Conservation (phyloP, 345 rosid genomes). For the Barbarea vulgaris region DNA sequence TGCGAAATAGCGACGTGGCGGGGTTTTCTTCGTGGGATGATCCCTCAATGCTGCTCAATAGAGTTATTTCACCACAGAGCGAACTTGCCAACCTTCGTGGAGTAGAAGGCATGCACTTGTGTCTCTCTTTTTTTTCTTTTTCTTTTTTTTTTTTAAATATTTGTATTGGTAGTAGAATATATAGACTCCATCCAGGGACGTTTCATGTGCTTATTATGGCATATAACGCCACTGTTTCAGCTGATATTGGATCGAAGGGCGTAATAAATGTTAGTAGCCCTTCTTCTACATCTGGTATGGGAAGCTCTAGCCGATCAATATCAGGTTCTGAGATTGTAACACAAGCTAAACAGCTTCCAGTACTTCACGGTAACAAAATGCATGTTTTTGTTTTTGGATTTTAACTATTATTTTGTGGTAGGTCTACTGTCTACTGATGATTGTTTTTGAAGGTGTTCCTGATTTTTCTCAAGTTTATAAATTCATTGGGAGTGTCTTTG, state of each 20-base stretch:
- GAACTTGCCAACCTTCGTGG: conserved; percentile 54
- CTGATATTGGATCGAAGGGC: conserved; percentile 87
- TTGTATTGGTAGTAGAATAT: conserved; percentile 35
- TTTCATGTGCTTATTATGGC: conserved; percentile 75
- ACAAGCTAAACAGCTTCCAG: conserved; percentile 52
- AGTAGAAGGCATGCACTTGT: conserved; percentile 58
- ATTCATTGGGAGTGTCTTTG: conserved; percentile 92
- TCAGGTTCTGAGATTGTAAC: conserved; percentile 52
- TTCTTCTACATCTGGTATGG: conserved; percentile 50
- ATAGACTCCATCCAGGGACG: conserved; percentile 41
- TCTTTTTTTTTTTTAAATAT: conserved; percentile 10
- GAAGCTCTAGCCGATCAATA: conserved; percentile 49
- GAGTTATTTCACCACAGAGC: conserved; percentile 50
- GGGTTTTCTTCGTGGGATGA: conserved; percentile 76
- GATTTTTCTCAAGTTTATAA: conserved; percentile 90
- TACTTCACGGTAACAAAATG: conserved; percentile 57
- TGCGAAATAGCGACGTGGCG: conserved; percentile 44
- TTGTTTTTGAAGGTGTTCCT: conserved; percentile 61
- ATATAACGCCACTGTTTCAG: conserved; percentile 80
- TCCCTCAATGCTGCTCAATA: conserved; percentile 53
- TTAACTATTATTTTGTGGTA: not conserved
- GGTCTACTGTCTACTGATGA: not conserved
- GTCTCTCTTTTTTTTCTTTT: conserved; percentile 33
- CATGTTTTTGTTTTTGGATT: not conserved
- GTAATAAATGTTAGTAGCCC: conserved; percentile 52